Evolutionary conservation across 495 filamentous ascomycete genomes (phyloP).

Genomic region (Lepraria neglecta): DNA sequence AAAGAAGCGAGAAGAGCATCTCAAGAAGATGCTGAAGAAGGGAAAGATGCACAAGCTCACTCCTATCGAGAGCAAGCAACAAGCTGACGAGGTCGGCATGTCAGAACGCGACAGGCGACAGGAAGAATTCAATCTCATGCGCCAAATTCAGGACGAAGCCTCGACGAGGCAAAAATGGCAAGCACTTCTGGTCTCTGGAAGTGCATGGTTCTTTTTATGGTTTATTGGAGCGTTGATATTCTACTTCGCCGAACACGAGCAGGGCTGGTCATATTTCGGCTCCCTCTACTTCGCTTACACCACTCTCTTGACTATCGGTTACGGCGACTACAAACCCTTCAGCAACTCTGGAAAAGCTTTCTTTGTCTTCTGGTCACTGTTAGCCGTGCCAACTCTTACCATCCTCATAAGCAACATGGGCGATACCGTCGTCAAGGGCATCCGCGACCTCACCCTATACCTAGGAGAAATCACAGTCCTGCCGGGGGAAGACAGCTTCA

Average conservation of each 20-base stretch:
- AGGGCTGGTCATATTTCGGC: slow-evolving; percentile 73
- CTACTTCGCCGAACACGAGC: slow-evolving; percentile 46
- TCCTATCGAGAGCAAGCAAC: slow-evolving; percentile 38
- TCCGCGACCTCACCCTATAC: slow-evolving; percentile 63
- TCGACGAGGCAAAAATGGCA: slow-evolving; percentile 57
- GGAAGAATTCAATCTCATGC: slow-evolving; percentile 73
- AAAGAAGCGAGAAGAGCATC: slow-evolving; percentile 53
- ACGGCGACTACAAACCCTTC: slow-evolving; percentile 66
- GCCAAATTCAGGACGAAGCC: slow-evolving; percentile 58
- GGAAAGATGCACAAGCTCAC: slow-evolving; percentile 45
- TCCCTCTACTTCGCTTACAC: slow-evolving; percentile 76
- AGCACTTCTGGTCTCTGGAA: slow-evolving; percentile 55
- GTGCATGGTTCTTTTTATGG: slow-evolving; percentile 69
- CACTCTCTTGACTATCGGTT: slow-evolving; percentile 77
- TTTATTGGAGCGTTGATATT: slow-evolving; percentile 73
- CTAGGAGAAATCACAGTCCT: slow-evolving; percentile 70
- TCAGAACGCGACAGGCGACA: slow-evolving; percentile 55
- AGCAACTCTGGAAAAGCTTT: slow-evolving; percentile 70
- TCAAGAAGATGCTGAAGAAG: slow-evolving; percentile 47
- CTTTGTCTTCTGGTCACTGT: slow-evolving; percentile 84
- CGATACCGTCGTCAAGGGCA: slow-evolving; percentile 64
- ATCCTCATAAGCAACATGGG: slow-evolving; percentile 75
- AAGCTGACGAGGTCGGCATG: slow-evolving; percentile 19
- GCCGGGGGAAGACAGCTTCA: slow-evolving; percentile 50
- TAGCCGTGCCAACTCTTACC: slow-evolving; percentile 76